Base-by-base conservation (phyloP, 495 filamentous ascomycete genomes). In the Trichocladium uniseriatum region DNA sequence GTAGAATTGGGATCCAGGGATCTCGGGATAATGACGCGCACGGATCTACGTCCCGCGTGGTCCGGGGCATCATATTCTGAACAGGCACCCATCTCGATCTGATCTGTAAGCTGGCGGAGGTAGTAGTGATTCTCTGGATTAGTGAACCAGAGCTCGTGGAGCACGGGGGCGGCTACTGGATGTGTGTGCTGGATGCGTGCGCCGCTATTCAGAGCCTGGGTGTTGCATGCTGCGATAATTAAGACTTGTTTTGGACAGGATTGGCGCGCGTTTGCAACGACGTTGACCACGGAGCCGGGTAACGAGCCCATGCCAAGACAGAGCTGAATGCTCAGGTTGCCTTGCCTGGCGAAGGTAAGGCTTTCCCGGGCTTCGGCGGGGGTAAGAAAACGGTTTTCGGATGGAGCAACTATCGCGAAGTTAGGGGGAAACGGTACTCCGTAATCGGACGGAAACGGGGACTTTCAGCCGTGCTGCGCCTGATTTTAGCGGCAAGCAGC, bases 351-450 rank as follows among this genome's bases (percentile, higher is more conserved):
- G n/a, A 55, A 51, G 42, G 53, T 48, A 51, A 56, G 53, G 53
- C 53, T 43, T 56, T 51, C 43, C 38, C 20, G 35, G 8, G 34
- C 20, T 19, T 38, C n/a, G n/a, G 37, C 29, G 31, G 20, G 52
- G 49, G 46, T 5, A 18, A 11, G 48, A 43, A 32, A n/a, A 15
- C 22, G 42, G 36, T 27, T 36, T 20, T 57, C 54, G 19, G 54
- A 52, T 57, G 42, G 37, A 60, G 54, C 49, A 60, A 57, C 49
- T 32, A 32, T 59, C 57, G 50, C 57, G 53, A 59, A 47, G 34
- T 3, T 2, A 8, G 9, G 34, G 27, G 14, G 9, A n/a, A 28
- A 42, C 15, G 20, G 28, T 18, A 15, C 5, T 19, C 34, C 15
- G 46, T 29, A 40, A 20, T 16, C 14, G 42, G 51, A 48, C 31